These are phyloP conservation scores for Hericium coralloides DNA, from an alignment of 768 basidiomycete genomes.

Conservation along the genomic window DNA sequence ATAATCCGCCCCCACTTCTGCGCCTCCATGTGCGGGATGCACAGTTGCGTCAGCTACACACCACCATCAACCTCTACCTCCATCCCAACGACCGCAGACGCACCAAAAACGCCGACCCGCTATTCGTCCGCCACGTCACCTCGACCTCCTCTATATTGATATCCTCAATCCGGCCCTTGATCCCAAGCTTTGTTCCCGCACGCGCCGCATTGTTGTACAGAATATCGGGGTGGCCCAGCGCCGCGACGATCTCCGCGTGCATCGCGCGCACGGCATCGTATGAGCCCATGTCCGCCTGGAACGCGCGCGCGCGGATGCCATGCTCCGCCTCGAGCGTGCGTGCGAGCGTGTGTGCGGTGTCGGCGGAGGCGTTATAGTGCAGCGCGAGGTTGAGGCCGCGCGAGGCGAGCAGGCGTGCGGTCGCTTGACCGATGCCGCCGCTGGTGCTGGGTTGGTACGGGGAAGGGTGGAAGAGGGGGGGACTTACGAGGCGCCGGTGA, in stretches of 20 bases:
- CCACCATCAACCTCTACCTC: neutral
- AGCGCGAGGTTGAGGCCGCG: conserved; percentile 32
- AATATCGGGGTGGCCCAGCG: conserved; percentile 40
- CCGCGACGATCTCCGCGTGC: conserved; percentile 32
- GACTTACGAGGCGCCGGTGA: too few species aligned
- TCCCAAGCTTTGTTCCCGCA: conserved; percentile 32
- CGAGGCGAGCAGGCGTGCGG: conserved; percentile 34
- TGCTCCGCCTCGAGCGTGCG: conserved; percentile 21
- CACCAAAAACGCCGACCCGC: conserved; percentile 39
- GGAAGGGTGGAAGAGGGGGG: conserved; percentile 5
- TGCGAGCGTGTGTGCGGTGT: conserved; percentile 32
- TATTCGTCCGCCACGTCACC: conserved; percentile 37
- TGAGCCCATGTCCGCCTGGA: conserved; percentile 39
- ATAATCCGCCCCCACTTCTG: conserved; percentile 42
- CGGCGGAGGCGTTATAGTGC: conserved; percentile 35
- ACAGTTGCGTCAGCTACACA: conserved; percentile 40
- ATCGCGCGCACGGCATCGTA: conserved; percentile 37
- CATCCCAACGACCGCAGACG: conserved; percentile 6
- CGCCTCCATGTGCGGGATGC: conserved; percentile 39
- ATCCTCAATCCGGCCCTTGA: conserved; percentile 36
- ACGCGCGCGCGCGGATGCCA: conserved; percentile 32
- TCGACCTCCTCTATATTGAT: conserved; percentile 37
- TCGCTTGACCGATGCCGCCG: conserved; percentile 45
- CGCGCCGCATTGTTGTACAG: conserved; percentile 44
- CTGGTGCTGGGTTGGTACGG: conserved; percentile 18